Evolutionary conservation across 768 basidiomycete species (phyloP).

Genomic region (Russula earlei): DNA sequence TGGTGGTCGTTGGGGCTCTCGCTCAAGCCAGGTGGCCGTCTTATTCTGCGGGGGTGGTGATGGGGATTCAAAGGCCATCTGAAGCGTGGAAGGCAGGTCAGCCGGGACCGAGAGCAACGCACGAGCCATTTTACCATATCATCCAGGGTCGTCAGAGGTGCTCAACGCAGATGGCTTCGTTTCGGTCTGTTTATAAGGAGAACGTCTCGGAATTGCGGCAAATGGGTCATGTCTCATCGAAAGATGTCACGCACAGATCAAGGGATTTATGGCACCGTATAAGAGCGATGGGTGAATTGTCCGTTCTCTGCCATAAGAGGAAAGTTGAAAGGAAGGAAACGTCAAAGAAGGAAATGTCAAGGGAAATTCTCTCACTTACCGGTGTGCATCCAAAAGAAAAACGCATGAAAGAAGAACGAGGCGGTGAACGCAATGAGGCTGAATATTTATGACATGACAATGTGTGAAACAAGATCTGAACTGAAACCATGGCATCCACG

Average conservation of each 20-base stretch:
- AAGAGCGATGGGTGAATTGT: conserved; percentile 19
- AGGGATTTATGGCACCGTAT: conserved; percentile 21
- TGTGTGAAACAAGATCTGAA: conserved; percentile 19
- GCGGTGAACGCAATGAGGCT: conserved; percentile 19
- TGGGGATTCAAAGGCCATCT: conserved; percentile 22
- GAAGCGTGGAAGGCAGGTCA: not conserved
- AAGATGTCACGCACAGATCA: conserved; percentile 21
- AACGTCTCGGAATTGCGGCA: conserved; percentile 17
- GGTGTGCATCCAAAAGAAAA: conserved; percentile 18
- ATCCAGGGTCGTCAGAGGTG: conserved; percentile 15
- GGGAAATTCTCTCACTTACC: conserved; percentile 19
- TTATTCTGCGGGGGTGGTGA: conserved; percentile 19
- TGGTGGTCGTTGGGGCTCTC: conserved; percentile 8
- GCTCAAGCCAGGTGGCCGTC: conserved; percentile 13
- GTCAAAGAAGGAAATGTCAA: conserved; percentile 23
- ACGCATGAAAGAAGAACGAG: conserved; percentile 17
- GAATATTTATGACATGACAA: conserved; percentile 21
- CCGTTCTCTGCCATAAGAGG: conserved; percentile 19
- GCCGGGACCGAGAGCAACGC: not conserved
- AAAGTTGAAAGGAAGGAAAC: conserved; percentile 19
- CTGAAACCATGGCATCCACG: conserved; percentile 19
- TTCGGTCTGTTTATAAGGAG: conserved; percentile 19
- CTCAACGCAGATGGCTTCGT: conserved; percentile 6
- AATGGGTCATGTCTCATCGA: conserved; percentile 15
- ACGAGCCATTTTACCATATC: conserved; percentile 9